These are phyloP conservation scores for Sphaceloma murrayae DNA, from an alignment of 2,329 filamentous ascomycete genomes.

Conservation along the genomic window DNA sequence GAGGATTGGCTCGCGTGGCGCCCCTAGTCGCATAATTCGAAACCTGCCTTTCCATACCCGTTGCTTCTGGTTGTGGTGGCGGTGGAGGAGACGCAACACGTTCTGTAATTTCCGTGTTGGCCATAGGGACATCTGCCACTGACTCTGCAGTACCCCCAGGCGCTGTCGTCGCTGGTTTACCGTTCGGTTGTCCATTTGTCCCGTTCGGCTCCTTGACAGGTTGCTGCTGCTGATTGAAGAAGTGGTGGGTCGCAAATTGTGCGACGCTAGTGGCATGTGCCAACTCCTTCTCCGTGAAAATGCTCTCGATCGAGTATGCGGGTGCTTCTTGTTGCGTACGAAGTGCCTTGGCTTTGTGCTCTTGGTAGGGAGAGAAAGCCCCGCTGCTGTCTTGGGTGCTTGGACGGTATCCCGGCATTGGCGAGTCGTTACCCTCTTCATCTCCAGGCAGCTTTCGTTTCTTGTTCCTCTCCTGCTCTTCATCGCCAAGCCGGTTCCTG, in stretches of 20 bases:
- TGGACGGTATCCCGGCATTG: conserved; percentile 41
- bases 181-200: conserved; percentile 1
- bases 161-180: conserved; percentile 19
- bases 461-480: conserved; percentile 36
- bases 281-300: conserved; percentile 60
- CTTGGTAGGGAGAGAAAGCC: conserved; percentile 41
- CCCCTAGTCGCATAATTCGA: conserved; percentile 48
- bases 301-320: conserved; percentile 51
- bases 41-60: conserved; percentile 52
- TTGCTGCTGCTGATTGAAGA: conserved; percentile 44
- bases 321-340: conserved; percentile 50
- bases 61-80: conserved; percentile 23
- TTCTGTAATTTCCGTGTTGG: conserved; percentile 22
- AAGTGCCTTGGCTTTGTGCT: conserved; percentile 43
- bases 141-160: conserved; percentile 27
- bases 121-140: conserved; percentile 16
- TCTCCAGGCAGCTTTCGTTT: conserved; percentile 49
- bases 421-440: conserved; percentile 50
- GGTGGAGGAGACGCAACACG: conserved; percentile 23
- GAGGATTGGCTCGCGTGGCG: conserved; percentile 38
- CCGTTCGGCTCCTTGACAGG: conserved; percentile 21
- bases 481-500: conserved; percentile 39
- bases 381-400: conserved; percentile 36
- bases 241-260: conserved; percentile 47
- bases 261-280: conserved; percentile 52